phyloP scores from a whole-genome alignment of 345 rosid genomes.

The Melaleuca quinquenervia region DNA sequence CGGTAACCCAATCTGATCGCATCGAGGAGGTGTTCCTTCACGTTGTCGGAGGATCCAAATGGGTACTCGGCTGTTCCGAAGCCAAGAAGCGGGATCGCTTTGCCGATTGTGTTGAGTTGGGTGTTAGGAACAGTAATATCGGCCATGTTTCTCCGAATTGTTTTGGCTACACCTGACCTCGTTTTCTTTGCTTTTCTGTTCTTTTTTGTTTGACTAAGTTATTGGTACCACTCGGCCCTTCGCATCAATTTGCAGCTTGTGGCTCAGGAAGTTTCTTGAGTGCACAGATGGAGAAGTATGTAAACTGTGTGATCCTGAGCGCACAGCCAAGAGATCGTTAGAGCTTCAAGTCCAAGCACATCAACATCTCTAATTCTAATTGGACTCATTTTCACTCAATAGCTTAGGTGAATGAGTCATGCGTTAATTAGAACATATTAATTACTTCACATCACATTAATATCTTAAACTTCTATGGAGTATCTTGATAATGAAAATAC shows the following conservation, averaged over 20 bases:
- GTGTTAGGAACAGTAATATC: background rate
- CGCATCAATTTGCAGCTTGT: background rate
- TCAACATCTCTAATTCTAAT: too few relatives aligned
- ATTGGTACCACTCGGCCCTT: background rate
- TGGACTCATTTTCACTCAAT: too few relatives aligned
- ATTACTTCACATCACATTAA: too few relatives aligned
- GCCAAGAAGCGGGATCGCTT: slow-evolving; percentile 7
- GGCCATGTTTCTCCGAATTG: background rate
- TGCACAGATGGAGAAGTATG: too few relatives aligned
- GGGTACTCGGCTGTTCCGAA: slow-evolving; percentile 9
- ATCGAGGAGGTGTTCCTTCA: slow-evolving; percentile 6
- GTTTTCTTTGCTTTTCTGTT: background rate
- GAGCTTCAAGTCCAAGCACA: too few relatives aligned
- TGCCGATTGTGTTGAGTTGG: background rate
- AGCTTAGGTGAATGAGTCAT: too few relatives aligned
- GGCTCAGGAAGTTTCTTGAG: background rate
- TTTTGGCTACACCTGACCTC: background rate
- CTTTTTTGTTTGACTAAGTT: background rate
- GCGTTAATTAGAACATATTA: too few relatives aligned
- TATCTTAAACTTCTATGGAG: too few relatives aligned
- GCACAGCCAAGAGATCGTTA: too few relatives aligned
- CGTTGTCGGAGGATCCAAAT: background rate
- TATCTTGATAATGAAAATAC: too few relatives aligned
- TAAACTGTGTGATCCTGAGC: too few relatives aligned
- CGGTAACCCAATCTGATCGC: slow-evolving; percentile 22